A percentile compares a stretch with the other conserved stretches of the same genome.
phyloP scores from a whole-genome alignment of 148 eudicot genomes.

The Beta vulgaris region DNA sequence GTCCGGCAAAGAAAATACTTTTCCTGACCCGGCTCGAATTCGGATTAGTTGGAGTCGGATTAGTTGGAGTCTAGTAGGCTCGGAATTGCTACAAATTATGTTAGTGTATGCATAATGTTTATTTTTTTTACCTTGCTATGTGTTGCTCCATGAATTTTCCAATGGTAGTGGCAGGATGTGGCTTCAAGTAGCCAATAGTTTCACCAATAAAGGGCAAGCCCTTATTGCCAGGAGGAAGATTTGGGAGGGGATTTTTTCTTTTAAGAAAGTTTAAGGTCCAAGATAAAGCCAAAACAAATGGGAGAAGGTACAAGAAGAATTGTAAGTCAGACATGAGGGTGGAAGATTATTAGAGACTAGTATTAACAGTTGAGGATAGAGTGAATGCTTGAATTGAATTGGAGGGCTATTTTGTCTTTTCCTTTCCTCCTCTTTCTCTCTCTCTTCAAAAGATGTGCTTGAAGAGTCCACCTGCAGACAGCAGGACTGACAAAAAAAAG shows the following conservation, averaged over 20 bases:
- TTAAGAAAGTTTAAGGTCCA: conserved; percentile 43
- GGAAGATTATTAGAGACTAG: conserved; percentile 10
- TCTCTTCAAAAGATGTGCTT: conserved; percentile 12
- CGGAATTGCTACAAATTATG: not conserved
- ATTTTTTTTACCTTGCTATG: conserved; percentile 48
- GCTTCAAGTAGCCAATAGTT: conserved; percentile 78
- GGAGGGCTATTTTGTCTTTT: conserved; percentile 5
- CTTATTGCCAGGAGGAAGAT: conserved; percentile 91
- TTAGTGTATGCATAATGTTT: not conserved
- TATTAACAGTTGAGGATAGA: too few relatives aligned
- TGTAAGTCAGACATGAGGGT: conserved; percentile 63
- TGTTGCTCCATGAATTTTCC: conserved; percentile 93
- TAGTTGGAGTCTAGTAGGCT: not conserved
- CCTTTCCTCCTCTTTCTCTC: conserved; percentile 8
- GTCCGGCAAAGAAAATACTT: too few relatives aligned
- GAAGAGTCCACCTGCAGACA: conserved; percentile 20
- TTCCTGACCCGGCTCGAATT: not conserved
- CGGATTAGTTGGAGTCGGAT: not conserved
- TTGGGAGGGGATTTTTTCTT: conserved; percentile 37
- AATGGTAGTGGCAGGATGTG: conserved; percentile 75
- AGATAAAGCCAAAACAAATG: conserved; percentile 36
- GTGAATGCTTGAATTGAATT: conserved; percentile 8
- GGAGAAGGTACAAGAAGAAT: conserved; percentile 50
- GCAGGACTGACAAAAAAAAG: conserved; percentile 17
- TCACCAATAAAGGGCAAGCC: conserved; percentile 95